Evolutionary conservation across 805 yeast species (phyloP).

Genomic region (Zygosaccharomyces kombuchaensis): DNA sequence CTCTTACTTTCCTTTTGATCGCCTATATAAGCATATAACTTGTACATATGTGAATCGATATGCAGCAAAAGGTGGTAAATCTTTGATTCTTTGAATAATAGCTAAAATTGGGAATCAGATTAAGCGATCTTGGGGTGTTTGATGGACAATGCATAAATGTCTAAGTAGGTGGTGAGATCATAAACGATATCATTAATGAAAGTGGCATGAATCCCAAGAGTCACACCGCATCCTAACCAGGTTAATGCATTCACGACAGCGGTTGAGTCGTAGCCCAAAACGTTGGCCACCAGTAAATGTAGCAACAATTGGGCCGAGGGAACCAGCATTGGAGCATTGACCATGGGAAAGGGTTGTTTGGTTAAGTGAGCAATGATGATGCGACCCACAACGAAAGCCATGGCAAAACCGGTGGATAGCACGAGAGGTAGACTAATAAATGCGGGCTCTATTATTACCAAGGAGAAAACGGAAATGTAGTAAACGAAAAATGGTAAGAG

Average conservation of each 20-base stretch:
- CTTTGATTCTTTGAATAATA: background rate
- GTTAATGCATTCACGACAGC: constrained; percentile 48
- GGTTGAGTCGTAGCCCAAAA: constrained; percentile 35
- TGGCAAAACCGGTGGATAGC: constrained; percentile 64
- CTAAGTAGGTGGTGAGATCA: constrained; percentile 74
- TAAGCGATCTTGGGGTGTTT: constrained; percentile 61
- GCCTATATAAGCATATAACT: constrained; percentile 11
- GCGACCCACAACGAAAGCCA: constrained; percentile 87
- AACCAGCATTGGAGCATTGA: constrained; percentile 65
- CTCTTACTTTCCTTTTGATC: background rate
- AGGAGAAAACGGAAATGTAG: constrained; percentile 44
- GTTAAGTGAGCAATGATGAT: constrained; percentile 86
- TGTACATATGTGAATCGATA: constrained; percentile 15
- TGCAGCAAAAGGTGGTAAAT: constrained; percentile 6
- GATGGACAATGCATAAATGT: constrained; percentile 79
- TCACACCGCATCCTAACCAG: constrained; percentile 64
- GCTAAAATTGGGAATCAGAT: background rate
- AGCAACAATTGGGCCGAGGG: constrained; percentile 48
- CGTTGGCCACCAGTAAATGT: constrained; percentile 24
- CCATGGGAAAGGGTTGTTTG: constrained; percentile 66
- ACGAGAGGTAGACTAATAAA: constrained; percentile 53
- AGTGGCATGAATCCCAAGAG: constrained; percentile 63
- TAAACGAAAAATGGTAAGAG: constrained; percentile 64
- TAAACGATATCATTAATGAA: constrained; percentile 74
- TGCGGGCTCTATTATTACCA: constrained; percentile 49